Evolutionary conservation across 148 eudicot species (phyloP), one percentile per base, ranked within the genome.

Genomic region (Persicaria maculosa): DNA sequence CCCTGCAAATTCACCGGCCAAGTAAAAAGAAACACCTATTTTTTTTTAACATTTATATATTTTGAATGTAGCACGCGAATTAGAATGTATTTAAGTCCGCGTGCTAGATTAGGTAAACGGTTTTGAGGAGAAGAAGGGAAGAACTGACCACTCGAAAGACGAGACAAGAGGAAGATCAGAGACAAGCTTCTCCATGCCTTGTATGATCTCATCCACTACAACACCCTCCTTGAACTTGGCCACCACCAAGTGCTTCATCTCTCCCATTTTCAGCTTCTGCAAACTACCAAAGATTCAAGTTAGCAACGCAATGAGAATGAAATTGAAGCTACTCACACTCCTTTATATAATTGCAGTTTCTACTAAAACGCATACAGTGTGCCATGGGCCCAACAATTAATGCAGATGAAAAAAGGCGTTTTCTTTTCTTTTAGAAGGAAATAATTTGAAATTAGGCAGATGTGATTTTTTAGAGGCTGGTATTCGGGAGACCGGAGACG

Each of bases 201-300:
- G 87, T 73, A 94, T 79, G 44, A 94, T 76, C 40, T 87, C 92
- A 12, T 94, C 88, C 55, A 88, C 93, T 40, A 71, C 81, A 6
- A 81, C 93, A 40, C 78, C 98, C n/a, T 88, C 89, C 77, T 91
- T 94, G 84, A 94, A 94, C 89, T 92, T 92, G 14, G 81, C 96
- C 74, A 94, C 87, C 75, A 94, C 97, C 86, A 94, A 83, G 76
- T 94, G 96, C 80, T 87, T 91, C 81, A 94, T 85, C 62, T 89
- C 95, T 0, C 74, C 88, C 92, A 88, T 91, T 31, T 31, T 31
- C 40, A 31, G 40, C 40, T 31, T 31, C 40, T 31, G 40, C 3
- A 31, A 31, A 31, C 40, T 31, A 31, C 40, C 40, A 31, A 31
- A 31, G 36, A 1, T 31, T 31, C 40, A 31, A 31, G 40, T 31